Evolutionary conservation across 306 rosid species (phyloP), one percentile per base, ranked within the genome.

Genomic region (Lupinus albus): DNA sequence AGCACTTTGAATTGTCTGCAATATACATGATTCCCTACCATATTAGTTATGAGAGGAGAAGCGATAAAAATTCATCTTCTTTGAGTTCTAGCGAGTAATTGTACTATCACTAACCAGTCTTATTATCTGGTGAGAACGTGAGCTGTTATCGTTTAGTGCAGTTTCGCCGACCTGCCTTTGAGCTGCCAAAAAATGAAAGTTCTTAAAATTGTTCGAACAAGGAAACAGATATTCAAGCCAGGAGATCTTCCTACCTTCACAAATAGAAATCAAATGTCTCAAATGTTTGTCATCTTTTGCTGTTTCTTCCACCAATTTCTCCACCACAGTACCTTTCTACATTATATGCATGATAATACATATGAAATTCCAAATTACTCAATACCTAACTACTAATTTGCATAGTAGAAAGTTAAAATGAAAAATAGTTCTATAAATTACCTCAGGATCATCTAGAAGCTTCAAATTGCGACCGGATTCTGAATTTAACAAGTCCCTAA

Each of bases 91-190:
- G 59, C 25, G 61, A 60, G 14, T 15, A 50, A 49, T 42, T 33
- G 15, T 35, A 64, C 57, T 51, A 41, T 65, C 56, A 80, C 88
- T 78, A 45, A 94, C 97, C 95, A 94, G 82, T 72, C 99, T 85
- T 79, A 94, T 94, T 72, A 94, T 94, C 83, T 91, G 99, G 87
- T 94, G 99, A 55, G 97, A 91, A 74, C 99, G 87, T 1, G 99
- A 94, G 77, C 99, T 94, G 75, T 69, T 87, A 75, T 94, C 99
- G 68, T 94, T 94, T 38, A 94, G 83, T 59, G 99, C 97, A 57
- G 99, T 94, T 85, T 94, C 99, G 6, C 99, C 99, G 33, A 94
- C 99, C 79, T 94, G 99, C 84, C 99, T 84, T 88, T 94, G 99
- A 62, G 99, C 96, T 94, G 78, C 70, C 66, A 67, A 65, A n/a